Evolutionary conservation across 116 monocot species (phyloP), one percentile per base, ranked within the genome.

Genomic region (Trichopus zeylanicus): DNA sequence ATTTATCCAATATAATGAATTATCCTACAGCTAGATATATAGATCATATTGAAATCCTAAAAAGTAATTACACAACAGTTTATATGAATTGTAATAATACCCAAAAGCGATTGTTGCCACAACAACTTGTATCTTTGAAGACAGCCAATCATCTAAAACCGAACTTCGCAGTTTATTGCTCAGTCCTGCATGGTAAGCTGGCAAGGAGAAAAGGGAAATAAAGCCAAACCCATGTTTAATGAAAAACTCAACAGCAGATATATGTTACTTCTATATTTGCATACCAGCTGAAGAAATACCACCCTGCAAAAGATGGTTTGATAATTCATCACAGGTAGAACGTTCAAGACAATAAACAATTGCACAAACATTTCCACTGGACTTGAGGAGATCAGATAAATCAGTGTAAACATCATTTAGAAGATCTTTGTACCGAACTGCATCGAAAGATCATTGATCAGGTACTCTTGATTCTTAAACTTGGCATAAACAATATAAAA

Each of bases 31-130:
- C n/a, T n/a, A n/a, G n/a, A n/a, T n/a, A n/a, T n/a, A n/a, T n/a
- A n/a, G n/a, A n/a, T n/a, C n/a, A n/a, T n/a, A n/a, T n/a, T n/a
- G n/a, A n/a, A n/a, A n/a, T n/a, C n/a, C n/a, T 42, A 13, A 42
- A 16, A 3, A 42, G 26, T 53, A 30, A 32, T 31, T 31, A 1
- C 30, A 10, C 15, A 32, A 12, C 13, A 31, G 15, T 16, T 11
- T 29, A 30, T 19, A 16, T 7, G 15, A 29, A 31, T 3, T 31
- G 18, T 0, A 29, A 56, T 24, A 9, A n/a, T 93, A 93, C 89
- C 93, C 94, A 66, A 94, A 94, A 68, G 94, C 94, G 16, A 94
- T 86, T 48, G 94, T 94, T 69, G 94, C 94, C 56, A 86, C 89
- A 61, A 94, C 83, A 71, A 89, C 94, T 75, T 83, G 85, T 60